Percentiles rank a stretch among this genome's conserved stretches.
Conservation (phyloP, 2,329 filamentous ascomycete genomes). For the Ramularia endophylla region DNA sequence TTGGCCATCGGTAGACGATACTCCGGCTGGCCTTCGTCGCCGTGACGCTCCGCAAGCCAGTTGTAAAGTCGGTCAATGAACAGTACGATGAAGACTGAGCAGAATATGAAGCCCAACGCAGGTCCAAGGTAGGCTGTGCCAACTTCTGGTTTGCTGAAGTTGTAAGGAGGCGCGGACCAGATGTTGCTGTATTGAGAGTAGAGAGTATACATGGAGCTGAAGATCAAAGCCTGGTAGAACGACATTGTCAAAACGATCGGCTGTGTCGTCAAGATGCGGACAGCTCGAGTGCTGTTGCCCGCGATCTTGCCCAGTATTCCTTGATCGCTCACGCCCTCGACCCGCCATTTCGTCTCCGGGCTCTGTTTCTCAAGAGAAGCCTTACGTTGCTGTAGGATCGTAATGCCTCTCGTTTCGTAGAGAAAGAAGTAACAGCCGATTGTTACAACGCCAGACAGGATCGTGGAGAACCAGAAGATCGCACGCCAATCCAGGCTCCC, state of each 20-base stretch:
- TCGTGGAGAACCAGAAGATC: conserved; percentile 41
- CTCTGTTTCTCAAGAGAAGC: conserved; percentile 27
- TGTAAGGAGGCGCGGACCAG: conserved; percentile 27
- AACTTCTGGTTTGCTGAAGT: conserved; percentile 39
- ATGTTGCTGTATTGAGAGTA: conserved; percentile 31
- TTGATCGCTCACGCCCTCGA: conserved; percentile 36
- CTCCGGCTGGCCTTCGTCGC: conserved; percentile 36
- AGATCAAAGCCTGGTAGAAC: conserved; percentile 40
- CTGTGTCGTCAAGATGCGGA: conserved; percentile 36
- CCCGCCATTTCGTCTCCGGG: conserved; percentile 33
- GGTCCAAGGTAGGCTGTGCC: conserved; percentile 39
- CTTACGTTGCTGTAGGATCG: conserved; percentile 33
- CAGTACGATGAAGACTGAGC: conserved; percentile 39
- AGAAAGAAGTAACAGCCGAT: conserved; percentile 38
- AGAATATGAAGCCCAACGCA: conserved; percentile 37
- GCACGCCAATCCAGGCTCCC: conserved; percentile 38
- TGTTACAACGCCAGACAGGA: conserved; percentile 35
- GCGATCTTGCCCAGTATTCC: conserved; percentile 31
- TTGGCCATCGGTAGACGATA: conserved; percentile 41
- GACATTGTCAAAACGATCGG: conserved; percentile 42
- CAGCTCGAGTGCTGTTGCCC: conserved; percentile 35
- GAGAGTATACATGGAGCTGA: conserved; percentile 40
- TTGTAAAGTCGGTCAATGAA: conserved; percentile 44
- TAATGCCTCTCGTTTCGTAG: conserved; percentile 37
- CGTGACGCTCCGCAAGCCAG: conserved; percentile 34